Conservation (phyloP, 768 basidiomycete species). For the Austroboletus eburneus region DNA sequence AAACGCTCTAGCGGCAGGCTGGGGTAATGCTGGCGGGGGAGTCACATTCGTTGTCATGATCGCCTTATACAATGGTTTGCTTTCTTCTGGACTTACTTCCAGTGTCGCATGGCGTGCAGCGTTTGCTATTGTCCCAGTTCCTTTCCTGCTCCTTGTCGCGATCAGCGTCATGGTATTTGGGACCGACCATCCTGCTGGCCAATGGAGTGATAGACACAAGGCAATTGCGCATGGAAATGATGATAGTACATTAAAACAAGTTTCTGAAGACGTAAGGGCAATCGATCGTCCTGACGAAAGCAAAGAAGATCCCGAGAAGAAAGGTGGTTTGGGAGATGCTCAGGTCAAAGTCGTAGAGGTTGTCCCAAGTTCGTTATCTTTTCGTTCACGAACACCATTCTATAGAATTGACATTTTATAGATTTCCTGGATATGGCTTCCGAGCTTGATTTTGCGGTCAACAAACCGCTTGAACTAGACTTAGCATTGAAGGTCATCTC, state of each 20-base stretch:
- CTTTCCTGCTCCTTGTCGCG: slow-evolving; percentile 44
- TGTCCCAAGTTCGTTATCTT: too few relatives aligned
- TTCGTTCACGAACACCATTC: too few relatives aligned
- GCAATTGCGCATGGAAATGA: slow-evolving; percentile 20
- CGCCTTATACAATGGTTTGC: slow-evolving; percentile 41
- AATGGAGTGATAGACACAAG: slow-evolving; percentile 46
- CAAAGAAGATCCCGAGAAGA: slow-evolving; percentile 26
- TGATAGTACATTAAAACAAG: not conserved
- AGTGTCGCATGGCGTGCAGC: slow-evolving; percentile 51
- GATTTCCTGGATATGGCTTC: slow-evolving; percentile 28
- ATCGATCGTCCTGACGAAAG: slow-evolving; percentile 17
- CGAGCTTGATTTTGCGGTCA: slow-evolving; percentile 42
- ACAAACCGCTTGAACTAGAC: slow-evolving; percentile 38
- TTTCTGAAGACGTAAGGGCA: slow-evolving; percentile 12
- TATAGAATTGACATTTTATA: too few relatives aligned
- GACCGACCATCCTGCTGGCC: slow-evolving; percentile 51
- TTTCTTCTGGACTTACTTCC: slow-evolving; percentile 33
- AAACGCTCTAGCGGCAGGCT: slow-evolving; percentile 54
- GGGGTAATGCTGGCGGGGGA: slow-evolving; percentile 47
- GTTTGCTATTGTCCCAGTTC: slow-evolving; percentile 55
- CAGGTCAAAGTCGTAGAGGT: slow-evolving; percentile 9
- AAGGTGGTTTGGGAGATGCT: slow-evolving; percentile 16
- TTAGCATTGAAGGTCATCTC: slow-evolving; percentile 31
- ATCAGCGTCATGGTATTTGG: slow-evolving; percentile 41
- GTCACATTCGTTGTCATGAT: slow-evolving; percentile 57